Conservation (phyloP, 208 protist genomes). For the Entamoeba dispar region DNA sequence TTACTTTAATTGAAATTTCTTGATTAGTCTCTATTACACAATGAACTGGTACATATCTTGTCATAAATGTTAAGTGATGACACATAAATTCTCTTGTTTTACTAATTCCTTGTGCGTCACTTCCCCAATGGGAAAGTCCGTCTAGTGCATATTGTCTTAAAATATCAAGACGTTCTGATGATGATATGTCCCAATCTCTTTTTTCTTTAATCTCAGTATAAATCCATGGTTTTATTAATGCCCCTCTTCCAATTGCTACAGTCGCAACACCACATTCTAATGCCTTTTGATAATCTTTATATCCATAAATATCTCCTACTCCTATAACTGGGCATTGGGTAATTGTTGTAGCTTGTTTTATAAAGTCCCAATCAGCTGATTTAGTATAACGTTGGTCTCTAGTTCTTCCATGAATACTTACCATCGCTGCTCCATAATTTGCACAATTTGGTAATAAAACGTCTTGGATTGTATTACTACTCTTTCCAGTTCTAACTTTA, state of each 20-base stretch:
- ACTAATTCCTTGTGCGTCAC: neutral
- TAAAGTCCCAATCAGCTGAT: slow-evolving; percentile 18
- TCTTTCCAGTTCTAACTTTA: neutral
- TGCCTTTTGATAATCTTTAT: neutral
- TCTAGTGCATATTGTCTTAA: slow-evolving; percentile 7
- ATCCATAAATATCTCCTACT: slow-evolving; percentile 13
- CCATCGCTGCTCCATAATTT: neutral
- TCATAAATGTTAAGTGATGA: slow-evolving; percentile 23
- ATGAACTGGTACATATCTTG: slow-evolving; percentile 19
- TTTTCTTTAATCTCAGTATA: slow-evolving; percentile 26
- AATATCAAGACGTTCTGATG: slow-evolving; percentile 17
- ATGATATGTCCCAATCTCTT: neutral
- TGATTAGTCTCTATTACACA: neutral
- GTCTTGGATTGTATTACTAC: neutral
- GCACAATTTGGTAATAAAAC: neutral
- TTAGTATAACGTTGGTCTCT: slow-evolving; percentile 18
- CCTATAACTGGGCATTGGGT: neutral
- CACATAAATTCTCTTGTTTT: slow-evolving; percentile 23
- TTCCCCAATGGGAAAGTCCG: slow-evolving; percentile 20
- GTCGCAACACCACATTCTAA: neutral
- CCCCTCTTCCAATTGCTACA: slow-evolving; percentile 10
- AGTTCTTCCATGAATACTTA: slow-evolving; percentile 19
- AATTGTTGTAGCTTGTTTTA: neutral
- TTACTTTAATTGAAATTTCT: neutral
- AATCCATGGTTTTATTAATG: slow-evolving; percentile 27